Conservation (phyloP, 306 rosid species). For the Ammopiptanthus mongolicus region DNA sequence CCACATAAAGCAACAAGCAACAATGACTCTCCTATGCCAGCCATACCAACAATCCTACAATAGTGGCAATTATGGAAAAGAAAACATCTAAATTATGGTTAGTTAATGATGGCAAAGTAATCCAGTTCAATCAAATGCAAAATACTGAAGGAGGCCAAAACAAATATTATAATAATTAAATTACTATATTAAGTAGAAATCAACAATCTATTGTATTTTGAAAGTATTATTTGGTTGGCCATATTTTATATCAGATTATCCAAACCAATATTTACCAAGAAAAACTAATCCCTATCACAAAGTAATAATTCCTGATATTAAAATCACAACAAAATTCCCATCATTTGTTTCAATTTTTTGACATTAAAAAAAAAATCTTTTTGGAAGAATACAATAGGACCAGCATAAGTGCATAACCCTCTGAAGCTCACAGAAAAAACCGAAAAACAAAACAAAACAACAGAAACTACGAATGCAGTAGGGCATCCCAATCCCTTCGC, state of each 20-base stretch:
- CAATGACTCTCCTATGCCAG: slow-evolving; percentile 78
- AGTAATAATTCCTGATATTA: not conserved
- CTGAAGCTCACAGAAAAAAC: not conserved
- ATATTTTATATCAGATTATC: not conserved
- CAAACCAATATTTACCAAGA: not conserved
- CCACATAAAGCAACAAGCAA: slow-evolving; percentile 83
- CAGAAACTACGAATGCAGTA: not conserved
- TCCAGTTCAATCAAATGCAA: slow-evolving; percentile 21
- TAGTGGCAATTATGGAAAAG: slow-evolving; percentile 22
- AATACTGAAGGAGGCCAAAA: not conserved
- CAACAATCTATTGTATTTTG: not conserved
- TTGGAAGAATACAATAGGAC: not conserved
- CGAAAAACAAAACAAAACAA: not conserved
- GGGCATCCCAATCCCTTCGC: not conserved
- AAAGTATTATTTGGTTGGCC: not conserved
- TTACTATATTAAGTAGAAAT: not conserved
- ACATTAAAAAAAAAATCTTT: not conserved
- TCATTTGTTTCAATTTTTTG: not conserved
- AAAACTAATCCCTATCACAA: not conserved
- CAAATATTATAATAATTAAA: not conserved
- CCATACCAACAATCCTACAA: slow-evolving; percentile 99
- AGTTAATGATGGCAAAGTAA: slow-evolving; percentile 5
- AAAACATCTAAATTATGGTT: slow-evolving; percentile 15
- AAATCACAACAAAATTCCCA: not conserved
- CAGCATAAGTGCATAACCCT: not conserved